phyloP scores from a whole-genome alignment of 2,329 filamentous ascomycete species.

The Alternaria sp. region DNA sequence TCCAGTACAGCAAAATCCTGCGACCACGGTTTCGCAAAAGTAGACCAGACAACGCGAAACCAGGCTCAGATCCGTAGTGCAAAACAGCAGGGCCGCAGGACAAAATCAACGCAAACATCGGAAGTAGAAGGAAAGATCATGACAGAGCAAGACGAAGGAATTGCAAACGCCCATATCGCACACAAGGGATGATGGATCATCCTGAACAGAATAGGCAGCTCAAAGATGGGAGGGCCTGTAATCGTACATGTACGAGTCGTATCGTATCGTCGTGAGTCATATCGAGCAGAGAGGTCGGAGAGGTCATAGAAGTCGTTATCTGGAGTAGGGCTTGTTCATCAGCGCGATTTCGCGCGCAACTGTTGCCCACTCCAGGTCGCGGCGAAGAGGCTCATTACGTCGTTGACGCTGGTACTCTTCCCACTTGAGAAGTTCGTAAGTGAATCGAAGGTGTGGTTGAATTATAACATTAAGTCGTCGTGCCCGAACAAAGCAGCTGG shows the following conservation, averaged over 20 bases:
- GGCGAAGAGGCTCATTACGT: constrained; percentile 62
- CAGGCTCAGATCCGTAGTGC: not conserved
- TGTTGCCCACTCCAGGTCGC: constrained; percentile 90
- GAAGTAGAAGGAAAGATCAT: constrained; percentile 10
- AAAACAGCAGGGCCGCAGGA: constrained; percentile 5
- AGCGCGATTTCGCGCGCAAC: constrained; percentile 88
- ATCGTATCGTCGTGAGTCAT: constrained; percentile 32
- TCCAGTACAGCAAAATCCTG: constrained; percentile 24
- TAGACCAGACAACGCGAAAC: constrained; percentile 4
- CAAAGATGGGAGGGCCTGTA: constrained; percentile 10
- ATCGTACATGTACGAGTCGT: constrained; percentile 29
- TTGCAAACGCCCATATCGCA: constrained; percentile 12
- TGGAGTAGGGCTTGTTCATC: constrained; percentile 93
- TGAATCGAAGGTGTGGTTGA: constrained; percentile 92
- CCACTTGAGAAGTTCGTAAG: constrained; percentile 93
- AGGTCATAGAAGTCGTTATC: constrained; percentile 53
- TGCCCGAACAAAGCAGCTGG: constrained; percentile 86
- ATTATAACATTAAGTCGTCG: constrained; percentile 96
- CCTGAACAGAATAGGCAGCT: constrained; percentile 13
- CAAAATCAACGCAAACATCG: constrained; percentile 1
- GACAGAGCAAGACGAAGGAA: not conserved
- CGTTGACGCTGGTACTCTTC: constrained; percentile 76
- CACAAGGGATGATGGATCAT: constrained; percentile 1
- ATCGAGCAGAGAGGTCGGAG: constrained; percentile 11
- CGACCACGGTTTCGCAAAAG: constrained; percentile 19